Evolutionary conservation across 1,139 yeast genomes (phyloP).

Genomic region (Geotrichum histeridarum): DNA sequence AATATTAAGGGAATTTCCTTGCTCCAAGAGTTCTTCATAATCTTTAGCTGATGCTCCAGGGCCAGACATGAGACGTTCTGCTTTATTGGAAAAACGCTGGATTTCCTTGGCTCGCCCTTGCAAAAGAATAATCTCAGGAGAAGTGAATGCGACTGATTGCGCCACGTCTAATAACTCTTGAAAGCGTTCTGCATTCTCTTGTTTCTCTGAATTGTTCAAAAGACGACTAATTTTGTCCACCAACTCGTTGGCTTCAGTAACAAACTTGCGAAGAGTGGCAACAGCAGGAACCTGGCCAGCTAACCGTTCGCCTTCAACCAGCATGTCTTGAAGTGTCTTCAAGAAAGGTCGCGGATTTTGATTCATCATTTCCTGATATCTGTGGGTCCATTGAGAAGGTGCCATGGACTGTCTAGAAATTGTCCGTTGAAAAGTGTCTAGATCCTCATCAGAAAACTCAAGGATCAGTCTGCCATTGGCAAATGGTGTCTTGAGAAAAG

Average conservation of each 20-base stretch:
- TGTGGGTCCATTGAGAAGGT: constrained; percentile 50
- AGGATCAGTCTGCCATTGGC: constrained; percentile 3
- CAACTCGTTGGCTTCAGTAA: constrained; percentile 48
- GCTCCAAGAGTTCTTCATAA: constrained; percentile 35
- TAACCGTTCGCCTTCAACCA: constrained; percentile 55
- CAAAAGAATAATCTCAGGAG: constrained; percentile 59
- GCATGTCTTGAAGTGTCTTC: constrained; percentile 43
- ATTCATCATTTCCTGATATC: constrained; percentile 43
- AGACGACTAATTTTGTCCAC: constrained; percentile 54
- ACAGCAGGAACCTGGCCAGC: constrained; percentile 38
- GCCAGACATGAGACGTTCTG: constrained; percentile 10
- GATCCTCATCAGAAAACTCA: constrained; percentile 48
- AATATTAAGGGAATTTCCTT: constrained; percentile 59
- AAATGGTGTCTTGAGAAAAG: background rate
- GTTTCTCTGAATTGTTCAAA: constrained; percentile 30
- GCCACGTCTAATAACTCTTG: constrained; percentile 45
- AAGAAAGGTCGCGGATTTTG: constrained; percentile 47
- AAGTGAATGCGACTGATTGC: constrained; percentile 47
- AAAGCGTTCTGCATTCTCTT: constrained; percentile 30
- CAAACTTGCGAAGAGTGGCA: constrained; percentile 40
- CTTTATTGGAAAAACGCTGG: constrained; percentile 42
- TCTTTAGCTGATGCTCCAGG: constrained; percentile 26
- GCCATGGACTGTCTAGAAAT: constrained; percentile 22
- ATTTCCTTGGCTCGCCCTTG: constrained; percentile 52
- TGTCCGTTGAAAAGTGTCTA: constrained; percentile 31